Percentiles rank a stretch among this genome's conserved stretches.
Conservation (phyloP, 768 basidiomycete species). For the Psilocybe sp. region DNA sequence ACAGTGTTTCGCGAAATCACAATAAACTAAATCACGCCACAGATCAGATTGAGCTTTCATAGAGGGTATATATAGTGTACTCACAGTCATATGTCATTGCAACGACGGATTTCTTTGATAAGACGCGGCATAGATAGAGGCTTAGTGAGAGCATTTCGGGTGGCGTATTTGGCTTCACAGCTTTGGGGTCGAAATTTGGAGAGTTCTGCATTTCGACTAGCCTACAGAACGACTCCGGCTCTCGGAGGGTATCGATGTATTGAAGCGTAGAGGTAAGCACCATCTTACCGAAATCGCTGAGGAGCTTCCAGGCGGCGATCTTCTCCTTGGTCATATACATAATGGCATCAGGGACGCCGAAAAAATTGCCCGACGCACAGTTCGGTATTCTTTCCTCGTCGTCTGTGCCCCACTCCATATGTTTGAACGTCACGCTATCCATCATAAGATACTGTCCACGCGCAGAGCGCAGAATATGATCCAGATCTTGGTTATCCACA, state of each 20-base stretch:
- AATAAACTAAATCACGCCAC: background rate
- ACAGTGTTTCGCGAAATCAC: background rate
- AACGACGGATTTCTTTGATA: too few species aligned
- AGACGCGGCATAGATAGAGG: too few species aligned
- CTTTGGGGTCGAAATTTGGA: too few species aligned
- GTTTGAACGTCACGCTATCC: background rate
- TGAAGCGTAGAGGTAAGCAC: slow-evolving; percentile 3
- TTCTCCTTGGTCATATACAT: slow-evolving; percentile 8
- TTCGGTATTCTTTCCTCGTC: background rate
- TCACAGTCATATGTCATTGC: too few species aligned
- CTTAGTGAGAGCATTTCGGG: too few species aligned
- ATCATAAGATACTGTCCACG: slow-evolving; percentile 8
- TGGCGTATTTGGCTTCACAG: too few species aligned
- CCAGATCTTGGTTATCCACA: slow-evolving; percentile 6
- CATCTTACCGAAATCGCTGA: slow-evolving; percentile 2
- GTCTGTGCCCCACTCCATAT: slow-evolving; percentile 1
- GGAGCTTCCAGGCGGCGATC: slow-evolving; percentile 6
- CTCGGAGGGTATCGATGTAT: slow-evolving; percentile 4
- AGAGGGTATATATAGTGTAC: too few species aligned
- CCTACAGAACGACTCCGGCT: slow-evolving; percentile 6
- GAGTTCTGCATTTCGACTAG: background rate
- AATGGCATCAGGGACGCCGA: slow-evolving; percentile 7
- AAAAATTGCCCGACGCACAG: slow-evolving; percentile 6
- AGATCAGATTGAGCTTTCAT: too few species aligned
- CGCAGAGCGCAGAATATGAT: slow-evolving; percentile 3